A percentile compares a stretch with the other conserved stretches of the same genome.
Conservation (phyloP, 176 grass and related monocot species). For the Tillandsia fasciculata region DNA sequence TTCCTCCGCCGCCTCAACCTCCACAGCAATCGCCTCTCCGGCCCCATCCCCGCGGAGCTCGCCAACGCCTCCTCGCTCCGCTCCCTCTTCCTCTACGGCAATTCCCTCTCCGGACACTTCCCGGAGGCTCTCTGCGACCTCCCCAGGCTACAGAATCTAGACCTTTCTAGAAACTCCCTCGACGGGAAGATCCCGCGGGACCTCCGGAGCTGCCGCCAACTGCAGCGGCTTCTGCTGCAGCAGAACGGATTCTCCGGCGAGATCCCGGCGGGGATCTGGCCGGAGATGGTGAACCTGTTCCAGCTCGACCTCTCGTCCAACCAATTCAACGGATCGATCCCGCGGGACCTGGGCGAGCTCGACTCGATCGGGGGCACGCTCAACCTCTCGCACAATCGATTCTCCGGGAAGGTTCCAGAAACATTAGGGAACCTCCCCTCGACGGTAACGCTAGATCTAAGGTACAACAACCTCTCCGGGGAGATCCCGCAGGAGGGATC, state of each 20-base stretch:
- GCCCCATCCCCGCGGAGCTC: conserved; percentile 40
- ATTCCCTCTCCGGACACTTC: conserved; percentile 47
- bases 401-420: conserved; percentile 46
- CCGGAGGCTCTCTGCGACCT: conserved; percentile 53
- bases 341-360: conserved; percentile 43
- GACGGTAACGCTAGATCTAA: conserved; percentile 63
- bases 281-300: conserved; percentile 44
- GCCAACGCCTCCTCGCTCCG: conserved; percentile 82
- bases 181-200: conserved; percentile 31
- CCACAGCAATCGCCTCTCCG: conserved; percentile 55
- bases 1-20: conserved; percentile 91
- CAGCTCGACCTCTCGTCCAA: conserved; percentile 75
- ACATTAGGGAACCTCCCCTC: conserved; percentile 52
- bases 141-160: conserved; percentile 58
- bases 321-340: conserved; percentile 40
- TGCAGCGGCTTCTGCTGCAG: conserved; percentile 42
- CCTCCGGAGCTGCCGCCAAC: conserved; percentile 33
- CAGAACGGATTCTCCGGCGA: conserved; percentile 31
- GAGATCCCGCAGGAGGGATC: conserved; percentile 70
- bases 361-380: conserved; percentile 51
- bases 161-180: conserved; percentile 59
- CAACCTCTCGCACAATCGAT: conserved; percentile 60
- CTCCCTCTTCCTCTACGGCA: conserved; percentile 73
- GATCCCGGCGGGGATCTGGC: conserved; percentile 35
- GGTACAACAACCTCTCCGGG: conserved; percentile 80